These are phyloP conservation scores for Pichia sp. DNA, from an alignment of 1,139 yeast genomes.

Conservation along the genomic window DNA sequence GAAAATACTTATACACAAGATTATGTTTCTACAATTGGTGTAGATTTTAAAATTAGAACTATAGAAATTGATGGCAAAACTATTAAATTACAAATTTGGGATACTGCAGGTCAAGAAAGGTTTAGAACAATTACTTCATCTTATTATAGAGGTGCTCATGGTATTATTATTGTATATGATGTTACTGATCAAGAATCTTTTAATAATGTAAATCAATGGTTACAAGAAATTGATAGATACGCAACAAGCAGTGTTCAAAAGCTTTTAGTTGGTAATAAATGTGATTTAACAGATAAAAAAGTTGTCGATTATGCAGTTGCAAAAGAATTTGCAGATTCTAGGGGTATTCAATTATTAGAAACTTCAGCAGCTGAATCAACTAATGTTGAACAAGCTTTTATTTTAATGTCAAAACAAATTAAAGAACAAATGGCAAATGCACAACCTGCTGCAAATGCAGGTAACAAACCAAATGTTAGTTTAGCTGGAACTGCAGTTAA, in stretches of 20 bases:
- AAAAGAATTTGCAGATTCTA: slow-evolving; percentile 94
- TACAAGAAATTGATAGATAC: slow-evolving; percentile 96
- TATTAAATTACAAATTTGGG: slow-evolving; percentile 97
- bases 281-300: slow-evolving; percentile 89
- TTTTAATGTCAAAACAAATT: slow-evolving; percentile 98
- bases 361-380: slow-evolving; percentile 95
- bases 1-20: slow-evolving; percentile 97
- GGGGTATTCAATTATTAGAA: slow-evolving; percentile 93
- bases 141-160: slow-evolving; percentile 98
- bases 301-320: slow-evolving; percentile 96
- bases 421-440: slow-evolving; percentile 88
- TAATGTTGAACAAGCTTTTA: slow-evolving; percentile 96
- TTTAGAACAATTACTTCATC: slow-evolving; percentile 97
- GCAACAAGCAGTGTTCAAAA: slow-evolving; percentile 98
- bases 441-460: slow-evolving; percentile 41
- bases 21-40: slow-evolving; percentile 96
- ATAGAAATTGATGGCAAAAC: slow-evolving; percentile 96
- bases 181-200: slow-evolving; percentile 98
- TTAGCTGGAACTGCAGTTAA: slow-evolving; percentile 85
- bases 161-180: slow-evolving; percentile 95
- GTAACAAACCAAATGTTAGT: slow-evolving; percentile 70
- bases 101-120: slow-evolving; percentile 98
- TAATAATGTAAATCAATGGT: slow-evolving; percentile 97
- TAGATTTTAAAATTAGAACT: slow-evolving; percentile 95
- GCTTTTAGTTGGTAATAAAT: slow-evolving; percentile 93